Conservation (phyloP, 2,329 filamentous ascomycete genomes). For the Talaromyces rugulosus region DNA sequence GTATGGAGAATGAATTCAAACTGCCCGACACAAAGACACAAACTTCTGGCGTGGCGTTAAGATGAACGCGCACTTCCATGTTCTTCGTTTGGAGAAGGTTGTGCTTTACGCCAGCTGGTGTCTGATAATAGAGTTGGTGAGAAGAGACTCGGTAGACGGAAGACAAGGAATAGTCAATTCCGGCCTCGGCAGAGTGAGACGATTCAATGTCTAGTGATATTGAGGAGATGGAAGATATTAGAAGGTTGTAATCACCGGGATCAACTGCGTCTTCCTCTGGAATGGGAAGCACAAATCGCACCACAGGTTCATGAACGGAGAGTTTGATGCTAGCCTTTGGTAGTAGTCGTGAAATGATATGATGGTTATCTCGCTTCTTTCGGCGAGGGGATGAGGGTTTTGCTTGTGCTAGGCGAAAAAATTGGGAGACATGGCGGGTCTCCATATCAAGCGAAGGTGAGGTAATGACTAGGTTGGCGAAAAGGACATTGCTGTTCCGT, state of each 20-base stretch:
- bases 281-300: conserved; percentile 82
- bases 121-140: conserved; percentile 92
- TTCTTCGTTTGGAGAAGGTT: conserved; percentile 84
- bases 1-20: conserved; percentile 81
- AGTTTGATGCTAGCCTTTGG: conserved; percentile 94
- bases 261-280: conserved; percentile 56
- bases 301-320: conserved; percentile 91
- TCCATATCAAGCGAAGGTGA: conserved; percentile 92
- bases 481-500: conserved; percentile 91
- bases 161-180: conserved; percentile 80
- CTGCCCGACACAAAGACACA: conserved; percentile 75
- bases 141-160: conserved; percentile 79
- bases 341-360: conserved; percentile 80
- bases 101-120: conserved; percentile 73
- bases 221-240: conserved; percentile 92
- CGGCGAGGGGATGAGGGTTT: conserved; percentile 40
- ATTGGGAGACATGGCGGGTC: conserved; percentile 81
- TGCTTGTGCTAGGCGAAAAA: conserved; percentile 69
- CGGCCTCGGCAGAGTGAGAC: conserved; percentile 81
- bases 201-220: conserved; percentile 91
- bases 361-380: conserved; percentile 50
- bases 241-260: conserved; percentile 83
- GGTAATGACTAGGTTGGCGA: conserved; percentile 92
- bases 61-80: conserved; percentile 78
- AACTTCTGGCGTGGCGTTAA: conserved; percentile 81